phyloP scores from a whole-genome alignment of 2,329 filamentous ascomycete species.

The Dendrostoma leiphaemia region DNA sequence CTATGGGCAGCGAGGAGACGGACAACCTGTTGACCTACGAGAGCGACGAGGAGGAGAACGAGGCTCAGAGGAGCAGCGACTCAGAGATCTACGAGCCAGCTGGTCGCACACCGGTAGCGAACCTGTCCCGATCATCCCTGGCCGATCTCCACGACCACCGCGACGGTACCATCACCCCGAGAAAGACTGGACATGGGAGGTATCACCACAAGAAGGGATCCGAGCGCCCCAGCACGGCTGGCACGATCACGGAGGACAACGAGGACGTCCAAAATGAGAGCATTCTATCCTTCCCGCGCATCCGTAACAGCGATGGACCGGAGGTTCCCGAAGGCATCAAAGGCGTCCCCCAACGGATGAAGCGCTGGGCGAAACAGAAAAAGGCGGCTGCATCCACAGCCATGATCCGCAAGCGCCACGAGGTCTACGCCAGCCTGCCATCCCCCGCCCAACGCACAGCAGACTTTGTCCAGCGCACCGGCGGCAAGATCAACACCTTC shows the following conservation, averaged over 20 bases:
- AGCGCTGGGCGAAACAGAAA: conserved; percentile 29
- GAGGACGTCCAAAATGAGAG: conserved; percentile 37
- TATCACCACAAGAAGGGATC: conserved; percentile 26
- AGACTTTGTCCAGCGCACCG: conserved; percentile 29
- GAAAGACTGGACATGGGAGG: conserved; percentile 29
- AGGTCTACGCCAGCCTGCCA: conserved; percentile 39
- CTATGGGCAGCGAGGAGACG: conserved; percentile 41
- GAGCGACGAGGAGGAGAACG: conserved; percentile 38
- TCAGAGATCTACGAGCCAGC: conserved; percentile 52
- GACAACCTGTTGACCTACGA: conserved; percentile 44
- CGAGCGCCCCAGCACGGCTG: conserved; percentile 14
- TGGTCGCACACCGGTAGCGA: conserved; percentile 53
- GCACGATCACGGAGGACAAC: conserved; percentile 17
- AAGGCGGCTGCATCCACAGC: conserved; percentile 21
- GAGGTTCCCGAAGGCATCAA: conserved; percentile 39
- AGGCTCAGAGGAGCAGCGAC: conserved; percentile 31
- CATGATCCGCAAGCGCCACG: conserved; percentile 19
- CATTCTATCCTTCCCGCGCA: conserved; percentile 62
- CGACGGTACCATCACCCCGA: conserved; percentile 21
- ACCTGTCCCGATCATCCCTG: conserved; percentile 48
- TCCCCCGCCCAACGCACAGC: conserved; percentile 36
- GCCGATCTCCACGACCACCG: conserved; percentile 7
- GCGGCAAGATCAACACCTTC: conserved; percentile 55
- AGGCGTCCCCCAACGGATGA: conserved; percentile 38
- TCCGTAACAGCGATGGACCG: conserved; percentile 42